Conservation (phyloP, 129 eudicot species). For the Flaveria linearis region DNA sequence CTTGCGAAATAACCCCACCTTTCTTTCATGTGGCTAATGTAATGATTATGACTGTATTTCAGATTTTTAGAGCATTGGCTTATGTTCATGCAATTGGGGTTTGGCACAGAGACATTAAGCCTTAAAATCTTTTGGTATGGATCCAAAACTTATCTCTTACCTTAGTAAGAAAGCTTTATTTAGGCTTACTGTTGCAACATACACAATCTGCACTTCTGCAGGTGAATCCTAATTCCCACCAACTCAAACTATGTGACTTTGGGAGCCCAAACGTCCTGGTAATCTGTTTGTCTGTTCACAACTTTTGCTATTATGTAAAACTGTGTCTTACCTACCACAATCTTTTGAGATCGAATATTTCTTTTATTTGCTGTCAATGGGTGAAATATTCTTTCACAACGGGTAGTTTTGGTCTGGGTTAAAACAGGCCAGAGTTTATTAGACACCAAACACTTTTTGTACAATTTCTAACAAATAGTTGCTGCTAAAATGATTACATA, state of each 20-base stretch:
- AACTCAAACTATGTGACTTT: constrained; percentile 64
- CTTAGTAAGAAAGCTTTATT: neutral
- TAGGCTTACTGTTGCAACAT: neutral
- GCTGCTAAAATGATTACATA: too few relatives aligned
- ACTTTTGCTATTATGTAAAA: neutral
- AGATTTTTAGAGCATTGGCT: too few relatives aligned
- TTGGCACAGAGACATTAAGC: constrained; percentile 70
- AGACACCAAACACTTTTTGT: too few relatives aligned
- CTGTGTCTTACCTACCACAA: neutral
- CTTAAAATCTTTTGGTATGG: constrained; percentile 66
- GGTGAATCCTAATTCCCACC: constrained; percentile 75
- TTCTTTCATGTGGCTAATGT: neutral
- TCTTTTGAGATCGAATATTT: neutral
- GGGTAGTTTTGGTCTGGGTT: too few relatives aligned
- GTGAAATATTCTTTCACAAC: neutral
- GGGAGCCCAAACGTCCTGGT: constrained; percentile 78
- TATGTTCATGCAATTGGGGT: neutral
- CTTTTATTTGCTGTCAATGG: neutral
- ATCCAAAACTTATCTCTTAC: constrained; percentile 2
- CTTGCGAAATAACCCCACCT: neutral
- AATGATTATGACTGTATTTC: neutral
- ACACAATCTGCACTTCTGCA: constrained; percentile 16
- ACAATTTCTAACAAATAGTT: too few relatives aligned
- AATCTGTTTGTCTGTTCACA: constrained; percentile 5
- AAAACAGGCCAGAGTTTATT: too few relatives aligned